Base-by-base conservation (phyloP, 805 yeast species). In the Candida peoriensis region DNA sequence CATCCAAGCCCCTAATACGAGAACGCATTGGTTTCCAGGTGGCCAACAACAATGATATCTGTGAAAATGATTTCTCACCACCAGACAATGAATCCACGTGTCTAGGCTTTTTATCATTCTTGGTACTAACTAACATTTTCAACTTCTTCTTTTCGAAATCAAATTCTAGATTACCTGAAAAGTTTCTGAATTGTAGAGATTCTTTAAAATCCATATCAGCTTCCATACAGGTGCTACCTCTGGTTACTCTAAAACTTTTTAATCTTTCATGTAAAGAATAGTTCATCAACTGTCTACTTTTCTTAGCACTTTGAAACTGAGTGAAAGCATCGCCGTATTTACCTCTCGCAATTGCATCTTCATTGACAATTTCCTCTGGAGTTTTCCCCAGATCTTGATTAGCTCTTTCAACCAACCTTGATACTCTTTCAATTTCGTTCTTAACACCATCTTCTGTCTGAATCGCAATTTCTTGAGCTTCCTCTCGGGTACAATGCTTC, bases 61-160 rank as follows among this genome's bases (percentile, higher is more conserved):
- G 98, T 0, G 96, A 78, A 57, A 82, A 90, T 1, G 97, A 87
- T 54, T 89, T 89, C 55, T 93, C 98, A 30, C 99, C 99, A 24
- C 99, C 99, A 1, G 96, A 87, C 18, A 90, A 68, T 0, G 96
- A 81, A 44, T 79, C 84, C 4, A 86, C 86, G 24, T 80, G 76
- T 46, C 96, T 68, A 21, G 74, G 66, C 19, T 70, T 69, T 25
- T 68, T 71, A 38, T 74, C 78, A 32, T 66, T 72, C 39, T 74
- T 72, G 0, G 88, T 80, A 19, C 80, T 70, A 2, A 81, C 85
- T 37, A 69, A 58, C 59, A 83, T 68, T 18, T 69, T 64, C 39
- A 84, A 58, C n/a, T 64, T 63, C 34, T 66, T 66, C 8, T 66
- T 61, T 6, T 57, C 64, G 39, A 70, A 73, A 43, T 81, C 81